Percentiles rank a stretch among this genome's conserved stretches.
phyloP scores from a whole-genome alignment of 371 early-diverging fungal species.

The Rhizopus microsporus region DNA sequence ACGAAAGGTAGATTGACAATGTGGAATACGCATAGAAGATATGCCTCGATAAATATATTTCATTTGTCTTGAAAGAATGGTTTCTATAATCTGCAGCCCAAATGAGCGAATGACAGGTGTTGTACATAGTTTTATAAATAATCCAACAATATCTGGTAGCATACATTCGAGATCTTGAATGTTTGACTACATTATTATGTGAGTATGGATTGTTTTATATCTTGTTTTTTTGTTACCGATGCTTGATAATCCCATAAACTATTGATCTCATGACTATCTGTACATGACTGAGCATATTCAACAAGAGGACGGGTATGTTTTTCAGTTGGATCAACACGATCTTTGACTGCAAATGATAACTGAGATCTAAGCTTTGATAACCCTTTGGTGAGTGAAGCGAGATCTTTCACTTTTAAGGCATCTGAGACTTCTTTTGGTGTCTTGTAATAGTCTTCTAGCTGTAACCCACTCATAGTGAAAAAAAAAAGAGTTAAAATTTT shows the following conservation, averaged over 20 bases:
- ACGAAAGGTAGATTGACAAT: slow-evolving; percentile 41
- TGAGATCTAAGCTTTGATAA: slow-evolving; percentile 35
- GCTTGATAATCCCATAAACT: slow-evolving; percentile 50
- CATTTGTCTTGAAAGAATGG: slow-evolving; percentile 48
- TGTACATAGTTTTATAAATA: slow-evolving; percentile 41
- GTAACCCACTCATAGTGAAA: slow-evolving; percentile 1
- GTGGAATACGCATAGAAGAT: slow-evolving; percentile 62
- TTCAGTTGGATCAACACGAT: slow-evolving; percentile 46
- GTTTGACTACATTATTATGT: slow-evolving; percentile 27
- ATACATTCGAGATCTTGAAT: slow-evolving; percentile 45
- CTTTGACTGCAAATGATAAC: slow-evolving; percentile 30
- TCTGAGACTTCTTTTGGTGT: slow-evolving; percentile 29
- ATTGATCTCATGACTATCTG: slow-evolving; percentile 36
- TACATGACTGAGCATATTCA: slow-evolving; percentile 47
- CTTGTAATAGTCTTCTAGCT: slow-evolving; percentile 30
- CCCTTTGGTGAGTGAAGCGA: slow-evolving; percentile 22
- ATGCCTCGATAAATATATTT: slow-evolving; percentile 90
- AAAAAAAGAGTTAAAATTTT: background rate
- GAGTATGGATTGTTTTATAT: background rate
- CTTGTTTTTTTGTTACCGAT: slow-evolving; percentile 20
- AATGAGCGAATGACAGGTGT: slow-evolving; percentile 52
- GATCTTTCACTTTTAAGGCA: slow-evolving; percentile 32
- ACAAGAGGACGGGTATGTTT: slow-evolving; percentile 45
- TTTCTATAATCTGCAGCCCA: slow-evolving; percentile 42
- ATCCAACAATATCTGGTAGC: slow-evolving; percentile 43